Evolutionary conservation across 768 basidiomycete species (phyloP).

Genomic region (Boletus rufocinnamomeus): DNA sequence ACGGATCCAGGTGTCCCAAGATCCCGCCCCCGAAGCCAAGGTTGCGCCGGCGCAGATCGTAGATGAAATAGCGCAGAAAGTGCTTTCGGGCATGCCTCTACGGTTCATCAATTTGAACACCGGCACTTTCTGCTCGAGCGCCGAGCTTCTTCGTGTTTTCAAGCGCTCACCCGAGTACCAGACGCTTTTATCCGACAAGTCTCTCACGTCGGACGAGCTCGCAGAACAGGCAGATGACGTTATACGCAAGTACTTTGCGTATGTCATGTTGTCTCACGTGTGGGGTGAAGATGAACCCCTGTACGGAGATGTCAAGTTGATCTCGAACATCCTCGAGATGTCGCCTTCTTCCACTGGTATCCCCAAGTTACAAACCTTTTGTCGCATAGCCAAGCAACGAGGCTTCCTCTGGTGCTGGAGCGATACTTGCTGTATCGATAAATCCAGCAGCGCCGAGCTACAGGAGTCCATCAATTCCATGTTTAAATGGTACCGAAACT

Average conservation of each 20-base stretch:
- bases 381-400: conserved; percentile 19
- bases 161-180: conserved; percentile 17
- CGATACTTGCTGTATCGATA: conserved; percentile 36
- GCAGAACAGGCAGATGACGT: conserved; percentile 17
- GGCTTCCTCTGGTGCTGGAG: conserved; percentile 32
- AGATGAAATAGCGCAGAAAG: conserved; percentile 22
- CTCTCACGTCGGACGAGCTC: conserved; percentile 8
- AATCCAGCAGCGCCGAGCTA: conserved; percentile 32
- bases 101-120: conserved; percentile 25
- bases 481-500: conserved; percentile 36
- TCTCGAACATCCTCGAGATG: conserved; percentile 21
- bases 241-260: conserved; percentile 26
- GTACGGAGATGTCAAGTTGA: conserved; percentile 19
- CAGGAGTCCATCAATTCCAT: conserved; percentile 36
- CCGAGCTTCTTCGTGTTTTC: conserved; percentile 21
- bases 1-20: background rate
- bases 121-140: conserved; percentile 21
- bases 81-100: conserved; percentile 24
- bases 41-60: conserved; percentile 12
- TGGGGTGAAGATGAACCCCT: conserved; percentile 32
- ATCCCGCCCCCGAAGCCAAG: conserved; percentile 9
- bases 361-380: conserved; percentile 27
- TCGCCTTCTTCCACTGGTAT: conserved; percentile 18
- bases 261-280: conserved; percentile 32
- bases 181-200: conserved; percentile 14